Percentiles rank a stretch among this genome's conserved stretches.
Evolutionary conservation across 129 eudicot genomes (phyloP).

Genomic region (Flaveria linearis): DNA sequence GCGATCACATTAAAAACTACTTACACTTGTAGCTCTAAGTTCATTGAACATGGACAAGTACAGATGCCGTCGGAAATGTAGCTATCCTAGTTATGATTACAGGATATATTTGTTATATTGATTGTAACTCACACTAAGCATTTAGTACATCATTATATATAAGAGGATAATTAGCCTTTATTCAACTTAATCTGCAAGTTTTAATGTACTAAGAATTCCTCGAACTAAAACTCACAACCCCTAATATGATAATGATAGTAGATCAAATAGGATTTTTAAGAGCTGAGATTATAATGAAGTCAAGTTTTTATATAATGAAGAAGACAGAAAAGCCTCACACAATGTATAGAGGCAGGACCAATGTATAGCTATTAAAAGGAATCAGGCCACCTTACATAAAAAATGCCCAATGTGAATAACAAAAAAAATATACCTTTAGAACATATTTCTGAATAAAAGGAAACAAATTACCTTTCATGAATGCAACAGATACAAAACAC

Average conservation of each 20-base stretch:
- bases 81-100: no score
- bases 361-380: background rate
- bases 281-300: background rate
- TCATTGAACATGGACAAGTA: slow-evolving; percentile 19
- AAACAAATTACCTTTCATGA: slow-evolving; percentile 21
- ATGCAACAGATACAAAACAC: background rate
- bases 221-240: background rate
- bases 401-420: background rate
- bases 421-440: no score
- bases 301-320: background rate
- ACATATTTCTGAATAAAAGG: slow-evolving; percentile 4
- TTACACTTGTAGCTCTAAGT: slow-evolving; percentile 7
- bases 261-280: background rate
- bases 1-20: background rate
- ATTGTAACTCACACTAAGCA: slow-evolving; percentile 21
- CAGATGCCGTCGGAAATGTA: slow-evolving; percentile 1
- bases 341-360: background rate
- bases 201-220: background rate
- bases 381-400: background rate
- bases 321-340: background rate
- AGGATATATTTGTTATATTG: background rate
- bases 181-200: slow-evolving; percentile 9
- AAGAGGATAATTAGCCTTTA: slow-evolving; percentile 6
- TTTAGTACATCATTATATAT: background rate
- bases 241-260: background rate